A percentile compares a stretch with the other conserved stretches of the same genome.
Conservation (phyloP, 176 grass and related monocot genomes). For the Dendrocalamus sinicus region DNA sequence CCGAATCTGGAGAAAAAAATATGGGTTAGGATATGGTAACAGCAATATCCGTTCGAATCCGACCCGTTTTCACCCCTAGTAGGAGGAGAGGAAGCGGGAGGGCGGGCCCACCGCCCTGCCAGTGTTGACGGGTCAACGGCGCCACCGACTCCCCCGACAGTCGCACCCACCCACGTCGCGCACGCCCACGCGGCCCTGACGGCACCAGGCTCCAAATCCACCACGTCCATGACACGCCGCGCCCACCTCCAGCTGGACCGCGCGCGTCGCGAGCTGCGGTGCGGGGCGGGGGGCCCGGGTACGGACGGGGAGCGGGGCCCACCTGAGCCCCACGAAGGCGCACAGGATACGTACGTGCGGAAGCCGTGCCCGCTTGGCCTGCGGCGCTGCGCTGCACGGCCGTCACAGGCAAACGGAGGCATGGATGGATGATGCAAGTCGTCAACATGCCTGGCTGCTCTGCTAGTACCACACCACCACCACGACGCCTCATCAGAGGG, state of each 20-base stretch:
- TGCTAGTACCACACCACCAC: background rate
- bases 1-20: too few relatives aligned
- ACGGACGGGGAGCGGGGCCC: background rate
- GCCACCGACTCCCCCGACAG: background rate
- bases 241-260: too few relatives aligned
- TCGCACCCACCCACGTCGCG: background rate
- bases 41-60: too few relatives aligned
- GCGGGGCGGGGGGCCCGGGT: background rate
- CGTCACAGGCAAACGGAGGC: background rate
- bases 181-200: background rate
- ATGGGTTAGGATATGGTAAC: too few relatives aligned
- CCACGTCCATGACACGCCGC: too few relatives aligned
- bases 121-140: slow-evolving; percentile 19
- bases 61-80: too few relatives aligned
- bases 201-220: too few relatives aligned
- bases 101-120: background rate
- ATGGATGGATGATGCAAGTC: background rate
- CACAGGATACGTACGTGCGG: background rate
- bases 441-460: background rate
- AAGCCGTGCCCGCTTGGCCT: background rate
- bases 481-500: background rate
- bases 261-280: too few relatives aligned
- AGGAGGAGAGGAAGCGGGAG: background rate
- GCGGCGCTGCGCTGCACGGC: background rate
- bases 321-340: background rate